Evolutionary conservation across 306 rosid genomes (phyloP).

Genomic region (Glycine soja): DNA sequence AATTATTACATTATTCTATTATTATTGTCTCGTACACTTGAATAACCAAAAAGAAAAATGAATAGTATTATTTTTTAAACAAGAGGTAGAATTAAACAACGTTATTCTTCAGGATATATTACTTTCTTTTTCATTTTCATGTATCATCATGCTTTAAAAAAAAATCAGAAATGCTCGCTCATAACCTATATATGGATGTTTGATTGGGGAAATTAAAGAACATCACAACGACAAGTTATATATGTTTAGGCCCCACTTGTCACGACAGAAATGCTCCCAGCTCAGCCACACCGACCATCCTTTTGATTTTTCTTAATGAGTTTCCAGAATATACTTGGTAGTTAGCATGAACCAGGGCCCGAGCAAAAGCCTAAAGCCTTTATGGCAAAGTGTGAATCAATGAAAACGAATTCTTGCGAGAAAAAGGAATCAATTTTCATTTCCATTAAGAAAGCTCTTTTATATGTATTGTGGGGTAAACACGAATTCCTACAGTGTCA

Average conservation of each 20-base stretch:
- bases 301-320: background rate
- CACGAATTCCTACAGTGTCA: background rate
- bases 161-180: background rate
- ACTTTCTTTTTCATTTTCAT: background rate
- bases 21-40: background rate
- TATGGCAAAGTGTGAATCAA: background rate
- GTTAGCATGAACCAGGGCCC: background rate
- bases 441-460: background rate
- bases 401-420: background rate
- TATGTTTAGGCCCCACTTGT: constrained; percentile 48
- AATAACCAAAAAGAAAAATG: background rate
- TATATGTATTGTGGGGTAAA: background rate
- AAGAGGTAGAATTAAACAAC: background rate
- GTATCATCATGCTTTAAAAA: background rate
- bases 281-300: constrained; percentile 44
- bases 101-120: background rate
- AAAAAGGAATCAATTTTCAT: background rate
- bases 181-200: constrained; percentile 13
- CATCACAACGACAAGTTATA: constrained; percentile 47
- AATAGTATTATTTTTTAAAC: background rate
- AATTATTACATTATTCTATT: background rate
- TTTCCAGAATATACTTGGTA: constrained; percentile 22
- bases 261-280: constrained; percentile 50
- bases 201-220: background rate
- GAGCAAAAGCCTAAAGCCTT: background rate